These are phyloP conservation scores for Hysterium pulicare DNA, from an alignment of 2,329 filamentous ascomycete species.

Conservation along the genomic window DNA sequence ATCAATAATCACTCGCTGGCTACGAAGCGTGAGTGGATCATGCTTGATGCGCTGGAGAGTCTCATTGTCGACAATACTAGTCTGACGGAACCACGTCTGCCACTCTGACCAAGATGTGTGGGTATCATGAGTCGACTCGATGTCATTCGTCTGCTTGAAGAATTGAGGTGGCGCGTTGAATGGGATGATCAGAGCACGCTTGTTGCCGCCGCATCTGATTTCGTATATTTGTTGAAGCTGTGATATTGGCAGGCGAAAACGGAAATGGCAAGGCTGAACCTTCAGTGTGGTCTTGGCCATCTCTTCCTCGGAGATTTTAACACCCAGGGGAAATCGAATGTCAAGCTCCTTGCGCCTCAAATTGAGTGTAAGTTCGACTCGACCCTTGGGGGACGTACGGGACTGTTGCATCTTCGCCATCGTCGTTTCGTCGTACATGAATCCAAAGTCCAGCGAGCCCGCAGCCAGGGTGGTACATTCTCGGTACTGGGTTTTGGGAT, in stretches of 20 bases:
- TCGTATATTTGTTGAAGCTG: constrained; percentile 42
- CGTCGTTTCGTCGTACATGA: constrained; percentile 50
- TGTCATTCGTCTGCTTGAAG: constrained; percentile 36
- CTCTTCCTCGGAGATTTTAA: constrained; percentile 12
- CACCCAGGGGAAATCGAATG: constrained; percentile 43
- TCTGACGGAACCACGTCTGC: constrained; percentile 62
- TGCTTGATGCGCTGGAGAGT: constrained; percentile 14
- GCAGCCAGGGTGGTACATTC: constrained; percentile 32
- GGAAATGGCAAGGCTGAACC: constrained; percentile 11
- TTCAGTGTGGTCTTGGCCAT: constrained; percentile 1
- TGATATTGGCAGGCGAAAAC: constrained; percentile 45
- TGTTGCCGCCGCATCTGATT: constrained; percentile 8
- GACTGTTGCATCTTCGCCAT: constrained; percentile 60
- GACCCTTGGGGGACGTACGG: constrained; percentile 12
- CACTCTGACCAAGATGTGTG: constrained; percentile 52
- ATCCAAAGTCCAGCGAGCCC: constrained; percentile 59
- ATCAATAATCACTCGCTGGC: constrained; percentile 54
- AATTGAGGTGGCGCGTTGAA: constrained; percentile 42
- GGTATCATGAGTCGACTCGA: constrained; percentile 40
- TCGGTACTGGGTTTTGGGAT: constrained; percentile 19
- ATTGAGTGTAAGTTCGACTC: constrained; percentile 41
- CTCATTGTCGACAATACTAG: constrained; percentile 54
- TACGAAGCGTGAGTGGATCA: constrained; percentile 34
- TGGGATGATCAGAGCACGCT: constrained; percentile 27
- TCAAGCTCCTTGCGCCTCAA: constrained; percentile 43